phyloP scores from a whole-genome alignment of 129 eudicot species.

The Helichrysum umbraculigerum region DNA sequence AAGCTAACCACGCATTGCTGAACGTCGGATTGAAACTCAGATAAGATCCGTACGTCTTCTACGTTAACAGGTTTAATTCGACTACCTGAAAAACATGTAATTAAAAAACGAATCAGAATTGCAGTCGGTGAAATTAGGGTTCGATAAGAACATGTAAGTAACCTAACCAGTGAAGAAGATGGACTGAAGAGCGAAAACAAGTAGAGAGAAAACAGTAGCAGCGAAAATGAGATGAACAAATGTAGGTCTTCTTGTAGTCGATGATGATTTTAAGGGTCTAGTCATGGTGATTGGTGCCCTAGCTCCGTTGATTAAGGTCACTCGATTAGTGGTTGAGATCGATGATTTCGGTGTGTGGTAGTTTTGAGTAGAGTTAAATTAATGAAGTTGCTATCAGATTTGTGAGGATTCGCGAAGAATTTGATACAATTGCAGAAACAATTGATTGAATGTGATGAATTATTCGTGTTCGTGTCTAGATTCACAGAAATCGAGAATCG shows the following conservation, averaged over 20 bases:
- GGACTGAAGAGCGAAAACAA: slow-evolving; percentile 62
- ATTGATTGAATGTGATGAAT: not conserved
- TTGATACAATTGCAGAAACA: slow-evolving; percentile 18
- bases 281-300: slow-evolving; percentile 33
- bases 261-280: slow-evolving; percentile 31
- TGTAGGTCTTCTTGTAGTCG: slow-evolving; percentile 39
- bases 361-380: slow-evolving; percentile 5
- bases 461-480: slow-evolving; percentile 26
- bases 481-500: slow-evolving; percentile 8
- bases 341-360: not conserved
- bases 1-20: slow-evolving; percentile 89
- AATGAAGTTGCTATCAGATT: slow-evolving; percentile 27
- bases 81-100: slow-evolving; percentile 34
- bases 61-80: slow-evolving; percentile 15
- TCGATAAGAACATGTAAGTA: not conserved
- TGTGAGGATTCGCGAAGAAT: slow-evolving; percentile 16
- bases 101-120: not conserved
- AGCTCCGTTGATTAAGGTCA: slow-evolving; percentile 19
- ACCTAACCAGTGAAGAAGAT: slow-evolving; percentile 52
- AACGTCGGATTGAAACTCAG: slow-evolving; percentile 66
- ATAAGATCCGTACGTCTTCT: slow-evolving; percentile 56
- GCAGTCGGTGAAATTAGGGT: slow-evolving; percentile 7
- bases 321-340: slow-evolving; percentile 20
- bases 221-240: slow-evolving; percentile 62
- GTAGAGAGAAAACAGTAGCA: slow-evolving; percentile 58